These are phyloP conservation scores for Fusarium sublunatum DNA, from an alignment of 2,329 filamentous ascomycete genomes.

Conservation along the genomic window DNA sequence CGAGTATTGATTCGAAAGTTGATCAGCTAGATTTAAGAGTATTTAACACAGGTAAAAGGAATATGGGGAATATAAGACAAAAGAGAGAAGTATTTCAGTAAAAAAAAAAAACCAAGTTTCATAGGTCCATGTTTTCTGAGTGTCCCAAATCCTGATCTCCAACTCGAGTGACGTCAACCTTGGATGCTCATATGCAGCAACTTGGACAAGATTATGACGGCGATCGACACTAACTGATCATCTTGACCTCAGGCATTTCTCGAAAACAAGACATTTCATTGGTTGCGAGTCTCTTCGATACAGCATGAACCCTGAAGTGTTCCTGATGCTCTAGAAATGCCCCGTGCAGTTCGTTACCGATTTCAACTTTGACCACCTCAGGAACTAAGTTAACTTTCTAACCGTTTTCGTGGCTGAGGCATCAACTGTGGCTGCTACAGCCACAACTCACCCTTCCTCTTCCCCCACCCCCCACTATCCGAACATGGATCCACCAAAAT, in stretches of 20 bases:
- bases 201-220: slow-evolving; percentile 41
- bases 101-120: slow-evolving; percentile 20
- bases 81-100: slow-evolving; percentile 2
- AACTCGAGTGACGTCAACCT: slow-evolving; percentile 45
- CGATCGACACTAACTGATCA: slow-evolving; percentile 38
- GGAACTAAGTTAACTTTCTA: slow-evolving; percentile 6
- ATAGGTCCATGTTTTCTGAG: slow-evolving; percentile 39
- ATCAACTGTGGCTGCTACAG: slow-evolving; percentile 16
- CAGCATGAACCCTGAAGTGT: slow-evolving; percentile 14
- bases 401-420: slow-evolving; percentile 8
- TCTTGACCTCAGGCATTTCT: slow-evolving; percentile 11
- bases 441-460: slow-evolving; percentile 1
- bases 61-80: slow-evolving; percentile 15
- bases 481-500: slow-evolving; percentile 44
- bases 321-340: slow-evolving; percentile 9
- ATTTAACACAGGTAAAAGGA: not conserved
- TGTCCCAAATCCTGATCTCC: slow-evolving; percentile 46
- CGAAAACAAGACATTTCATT: slow-evolving; percentile 4
- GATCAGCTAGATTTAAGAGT: not conserved
- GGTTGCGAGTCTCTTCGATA: slow-evolving; percentile 2
- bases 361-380: not conserved
- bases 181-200: slow-evolving; percentile 25
- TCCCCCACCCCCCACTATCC: slow-evolving; percentile 40
- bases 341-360: slow-evolving; percentile 1
- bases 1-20: too few species aligned